These are phyloP conservation scores for Firmiana major DNA, from an alignment of 345 rosid species.

Conservation along the genomic window DNA sequence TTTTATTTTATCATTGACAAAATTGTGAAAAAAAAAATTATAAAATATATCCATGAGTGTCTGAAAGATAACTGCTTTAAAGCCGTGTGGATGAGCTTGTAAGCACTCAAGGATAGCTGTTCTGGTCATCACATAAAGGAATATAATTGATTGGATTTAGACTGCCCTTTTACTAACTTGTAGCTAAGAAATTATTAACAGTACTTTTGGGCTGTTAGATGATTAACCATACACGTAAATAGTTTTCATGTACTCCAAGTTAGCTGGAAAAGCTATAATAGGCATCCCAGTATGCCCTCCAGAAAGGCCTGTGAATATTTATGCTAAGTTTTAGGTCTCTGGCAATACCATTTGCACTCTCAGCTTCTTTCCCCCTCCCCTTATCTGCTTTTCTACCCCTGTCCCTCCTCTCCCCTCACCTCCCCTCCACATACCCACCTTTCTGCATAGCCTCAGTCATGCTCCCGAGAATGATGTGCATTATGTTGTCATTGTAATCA, in stretches of 20 bases:
- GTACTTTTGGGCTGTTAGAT: neutral
- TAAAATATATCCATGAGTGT: neutral
- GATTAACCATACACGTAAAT: neutral
- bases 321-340: neutral
- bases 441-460: neutral
- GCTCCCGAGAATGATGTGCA: neutral
- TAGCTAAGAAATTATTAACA: neutral
- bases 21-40: neutral
- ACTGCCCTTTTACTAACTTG: neutral
- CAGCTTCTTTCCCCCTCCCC: neutral
- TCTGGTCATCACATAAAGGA: neutral
- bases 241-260: neutral
- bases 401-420: neutral
- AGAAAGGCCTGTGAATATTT: neutral
- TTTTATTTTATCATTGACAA: neutral
- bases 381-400: neutral
- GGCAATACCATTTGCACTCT: neutral
- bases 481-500: neutral
- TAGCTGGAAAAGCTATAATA: neutral
- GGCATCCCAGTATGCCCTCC: neutral
- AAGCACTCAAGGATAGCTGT: neutral
- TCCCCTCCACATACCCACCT: neutral
- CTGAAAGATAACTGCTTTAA: conserved; percentile 1
- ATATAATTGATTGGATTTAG: neutral
- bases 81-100: neutral